Evolutionary conservation across 495 filamentous ascomycete species (phyloP).

Genomic region (Trypethelium eluteriae): DNA sequence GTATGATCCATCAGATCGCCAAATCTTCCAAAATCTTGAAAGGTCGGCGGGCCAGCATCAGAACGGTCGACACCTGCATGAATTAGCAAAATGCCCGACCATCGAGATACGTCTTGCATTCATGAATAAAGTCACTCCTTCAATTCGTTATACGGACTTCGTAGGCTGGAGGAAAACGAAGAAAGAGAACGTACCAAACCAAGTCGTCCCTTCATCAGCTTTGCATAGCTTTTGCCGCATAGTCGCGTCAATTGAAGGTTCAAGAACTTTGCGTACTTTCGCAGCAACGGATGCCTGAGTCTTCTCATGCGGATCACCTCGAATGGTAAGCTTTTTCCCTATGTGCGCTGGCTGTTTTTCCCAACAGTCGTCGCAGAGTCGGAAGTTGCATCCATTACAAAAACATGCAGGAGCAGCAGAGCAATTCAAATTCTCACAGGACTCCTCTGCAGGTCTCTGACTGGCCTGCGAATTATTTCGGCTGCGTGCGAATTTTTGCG

Average conservation of each 20-base stretch:
- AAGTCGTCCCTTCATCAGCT: slow-evolving; percentile 24
- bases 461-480: background rate
- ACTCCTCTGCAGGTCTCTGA: background rate
- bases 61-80: slow-evolving; percentile 20
- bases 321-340: slow-evolving; percentile 20
- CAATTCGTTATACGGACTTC: background rate
- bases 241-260: slow-evolving; percentile 15
- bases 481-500: background rate
- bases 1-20: slow-evolving; percentile 22
- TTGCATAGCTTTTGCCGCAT: slow-evolving; percentile 20
- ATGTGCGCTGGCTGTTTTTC: slow-evolving; percentile 23
- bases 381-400: slow-evolving; percentile 1
- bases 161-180: background rate
- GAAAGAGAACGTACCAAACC: slow-evolving; percentile 17
- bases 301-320: slow-evolving; percentile 26
- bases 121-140: background rate
- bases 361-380: slow-evolving; percentile 21
- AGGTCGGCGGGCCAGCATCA: slow-evolving; percentile 18
- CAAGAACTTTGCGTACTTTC: slow-evolving; percentile 19
- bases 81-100: background rate
- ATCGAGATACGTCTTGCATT: background rate
- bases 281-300: slow-evolving; percentile 20
- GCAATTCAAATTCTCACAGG: background rate
- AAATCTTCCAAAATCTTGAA: slow-evolving; percentile 27
- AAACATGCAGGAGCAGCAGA: background rate